Percentiles rank a stretch among this genome's conserved stretches.
phyloP scores from a whole-genome alignment of 2,329 filamentous ascomycete genomes.

The Ustulina deusta region DNA sequence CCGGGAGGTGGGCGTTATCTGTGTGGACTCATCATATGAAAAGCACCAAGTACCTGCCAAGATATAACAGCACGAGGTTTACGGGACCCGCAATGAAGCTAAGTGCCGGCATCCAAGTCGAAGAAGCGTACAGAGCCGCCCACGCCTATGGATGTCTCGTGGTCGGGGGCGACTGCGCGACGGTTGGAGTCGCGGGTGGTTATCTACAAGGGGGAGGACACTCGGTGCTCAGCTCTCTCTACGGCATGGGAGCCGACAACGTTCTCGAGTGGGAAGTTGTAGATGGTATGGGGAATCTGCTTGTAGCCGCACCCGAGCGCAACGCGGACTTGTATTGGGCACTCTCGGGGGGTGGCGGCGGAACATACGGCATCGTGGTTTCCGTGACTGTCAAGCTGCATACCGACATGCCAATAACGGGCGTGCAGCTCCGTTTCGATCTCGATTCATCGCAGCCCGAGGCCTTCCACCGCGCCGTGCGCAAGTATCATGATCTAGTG shows the following conservation, averaged over 20 bases:
- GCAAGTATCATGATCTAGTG: too few relatives aligned
- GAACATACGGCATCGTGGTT: neutral
- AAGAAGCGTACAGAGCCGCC: constrained; percentile 18
- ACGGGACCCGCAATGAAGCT: constrained; percentile 25
- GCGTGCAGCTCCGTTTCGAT: neutral
- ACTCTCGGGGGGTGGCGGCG: neutral
- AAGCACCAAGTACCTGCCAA: neutral
- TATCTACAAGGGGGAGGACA: constrained; percentile 20
- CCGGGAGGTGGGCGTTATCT: constrained; percentile 23
- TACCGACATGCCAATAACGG: neutral
- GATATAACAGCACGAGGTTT: constrained; percentile 18
- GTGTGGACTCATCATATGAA: constrained; percentile 34
- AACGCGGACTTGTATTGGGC: neutral
- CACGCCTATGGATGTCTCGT: constrained; percentile 3
- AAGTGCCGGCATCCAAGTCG: constrained; percentile 22
- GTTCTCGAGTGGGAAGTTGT: constrained; percentile 2
- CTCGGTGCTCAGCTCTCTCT: constrained; percentile 2
- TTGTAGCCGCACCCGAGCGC: neutral
- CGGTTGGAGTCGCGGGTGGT: constrained; percentile 29
- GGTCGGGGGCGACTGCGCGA: constrained; percentile 24
- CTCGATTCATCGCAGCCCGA: too few relatives aligned
- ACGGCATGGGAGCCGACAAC: constrained; percentile 2
- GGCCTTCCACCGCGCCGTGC: too few relatives aligned
- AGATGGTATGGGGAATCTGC: neutral
- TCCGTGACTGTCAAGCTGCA: neutral